Conservation (phyloP, 1,139 yeast genomes). For the Protomyces lactucae-debilis region DNA sequence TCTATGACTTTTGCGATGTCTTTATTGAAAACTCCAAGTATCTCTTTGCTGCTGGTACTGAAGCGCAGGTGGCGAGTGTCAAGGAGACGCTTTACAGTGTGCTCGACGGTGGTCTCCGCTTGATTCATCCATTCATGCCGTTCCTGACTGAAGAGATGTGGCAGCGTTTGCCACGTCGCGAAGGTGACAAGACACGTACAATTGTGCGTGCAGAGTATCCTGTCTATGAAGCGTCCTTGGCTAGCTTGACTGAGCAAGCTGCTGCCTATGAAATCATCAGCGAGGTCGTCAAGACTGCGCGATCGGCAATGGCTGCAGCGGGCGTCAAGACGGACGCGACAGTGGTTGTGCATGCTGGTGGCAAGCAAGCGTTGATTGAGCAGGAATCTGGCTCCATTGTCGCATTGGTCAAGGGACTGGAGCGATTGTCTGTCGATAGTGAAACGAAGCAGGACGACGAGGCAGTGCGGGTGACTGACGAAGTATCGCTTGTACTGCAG, state of each 20-base stretch:
- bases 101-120: slow-evolving; percentile 81
- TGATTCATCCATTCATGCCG: slow-evolving; percentile 99
- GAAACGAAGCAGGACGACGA: not conserved
- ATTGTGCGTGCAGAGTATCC: slow-evolving; percentile 81
- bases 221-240: slow-evolving; percentile 51
- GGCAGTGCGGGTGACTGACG: not conserved
- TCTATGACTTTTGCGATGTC: slow-evolving; percentile 89
- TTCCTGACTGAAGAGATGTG: slow-evolving; percentile 95
- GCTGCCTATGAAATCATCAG: slow-evolving; percentile 75
- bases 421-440: slow-evolving; percentile 11
- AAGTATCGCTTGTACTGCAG: not conserved
- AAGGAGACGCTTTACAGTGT: slow-evolving; percentile 90
- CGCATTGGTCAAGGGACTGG: slow-evolving; percentile 65
- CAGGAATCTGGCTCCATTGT: slow-evolving; percentile 79
- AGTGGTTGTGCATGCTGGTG: slow-evolving; percentile 65
- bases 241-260: slow-evolving; percentile 36
- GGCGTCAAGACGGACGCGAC: slow-evolving; percentile 81
- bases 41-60: slow-evolving; percentile 85
- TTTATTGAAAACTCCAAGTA: slow-evolving; percentile 96
- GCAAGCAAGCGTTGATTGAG: slow-evolving; percentile 50
- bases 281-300: slow-evolving; percentile 83
- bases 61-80: slow-evolving; percentile 73
- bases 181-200: slow-evolving; percentile 61
- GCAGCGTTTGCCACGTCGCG: slow-evolving; percentile 94
- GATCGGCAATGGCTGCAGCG: slow-evolving; percentile 88